phyloP scores from a whole-genome alignment of 352 stramenopile species.

The Globisporangium solare region DNA sequence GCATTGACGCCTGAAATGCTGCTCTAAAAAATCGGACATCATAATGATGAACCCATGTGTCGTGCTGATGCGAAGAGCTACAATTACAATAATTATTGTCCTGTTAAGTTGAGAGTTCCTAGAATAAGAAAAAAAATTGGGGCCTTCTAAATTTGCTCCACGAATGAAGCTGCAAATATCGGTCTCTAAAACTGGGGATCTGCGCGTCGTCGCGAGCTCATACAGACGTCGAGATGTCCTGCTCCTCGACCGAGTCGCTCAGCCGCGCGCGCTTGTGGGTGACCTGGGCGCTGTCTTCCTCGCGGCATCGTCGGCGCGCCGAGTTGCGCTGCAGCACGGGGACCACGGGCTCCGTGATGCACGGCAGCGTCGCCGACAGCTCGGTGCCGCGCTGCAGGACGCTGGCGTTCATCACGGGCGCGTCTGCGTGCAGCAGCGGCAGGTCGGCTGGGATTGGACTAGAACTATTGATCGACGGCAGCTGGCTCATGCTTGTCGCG shows the following conservation, averaged over 20 bases:
- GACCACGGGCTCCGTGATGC: slow-evolving; percentile 62
- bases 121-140: too few species aligned
- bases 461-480: slow-evolving; percentile 21
- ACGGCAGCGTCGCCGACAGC: slow-evolving; percentile 39
- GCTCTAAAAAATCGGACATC: background rate
- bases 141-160: too few species aligned
- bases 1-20: slow-evolving; percentile 33
- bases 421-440: slow-evolving; percentile 45
- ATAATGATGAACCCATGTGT: background rate
- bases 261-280: slow-evolving; percentile 54
- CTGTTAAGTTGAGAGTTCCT: slow-evolving; percentile 6
- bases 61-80: slow-evolving; percentile 9
- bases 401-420: slow-evolving; percentile 76
- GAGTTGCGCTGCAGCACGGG: slow-evolving; percentile 67
- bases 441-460: slow-evolving; percentile 20
- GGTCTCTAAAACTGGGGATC: background rate
- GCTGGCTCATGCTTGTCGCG: background rate
- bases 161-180: too few species aligned
- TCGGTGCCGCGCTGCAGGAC: slow-evolving; percentile 53
- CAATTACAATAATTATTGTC: slow-evolving; percentile 24
- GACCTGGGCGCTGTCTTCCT: slow-evolving; percentile 31
- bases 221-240: slow-evolving; percentile 52
- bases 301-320: slow-evolving; percentile 50
- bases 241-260: slow-evolving; percentile 38
- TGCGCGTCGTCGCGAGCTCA: too few species aligned